These are phyloP conservation scores for Pyrrhoderma noxium DNA, from an alignment of 1,284 basidiomycete genomes.

Conservation along the genomic window DNA sequence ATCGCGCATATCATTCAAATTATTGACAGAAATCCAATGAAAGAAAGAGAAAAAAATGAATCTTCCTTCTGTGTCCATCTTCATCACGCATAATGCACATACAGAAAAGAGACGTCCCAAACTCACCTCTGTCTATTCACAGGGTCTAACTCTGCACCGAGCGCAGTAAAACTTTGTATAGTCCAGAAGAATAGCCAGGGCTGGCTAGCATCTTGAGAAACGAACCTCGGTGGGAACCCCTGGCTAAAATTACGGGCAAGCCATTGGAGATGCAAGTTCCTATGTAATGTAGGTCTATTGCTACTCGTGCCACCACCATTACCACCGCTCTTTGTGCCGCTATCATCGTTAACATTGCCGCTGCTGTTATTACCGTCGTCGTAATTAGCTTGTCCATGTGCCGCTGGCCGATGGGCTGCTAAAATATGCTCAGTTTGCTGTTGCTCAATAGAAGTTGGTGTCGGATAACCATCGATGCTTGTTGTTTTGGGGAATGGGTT, in stretches of 20 bases:
- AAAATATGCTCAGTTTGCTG: slow-evolving; percentile 62
- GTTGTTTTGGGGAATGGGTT: no score
- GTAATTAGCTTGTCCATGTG: no score
- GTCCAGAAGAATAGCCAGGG: slow-evolving; percentile 94
- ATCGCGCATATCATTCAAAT: no score
- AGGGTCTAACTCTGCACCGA: slow-evolving; percentile 75
- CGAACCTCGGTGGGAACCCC: slow-evolving; percentile 71
- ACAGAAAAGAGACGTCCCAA: neutral
- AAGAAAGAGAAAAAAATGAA: no score
- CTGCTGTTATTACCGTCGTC: no score
- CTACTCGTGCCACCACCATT: slow-evolving; percentile 18
- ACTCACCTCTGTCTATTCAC: slow-evolving; percentile 64
- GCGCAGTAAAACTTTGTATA: slow-evolving; percentile 68
- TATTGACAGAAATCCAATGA: no score
- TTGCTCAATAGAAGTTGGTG: slow-evolving; percentile 60
- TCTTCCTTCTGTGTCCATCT: no score
- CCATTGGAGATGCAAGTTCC: slow-evolving; percentile 59
- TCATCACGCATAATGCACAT: neutral
- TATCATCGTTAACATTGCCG: no score
- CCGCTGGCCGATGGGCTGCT: slow-evolving; percentile 34
- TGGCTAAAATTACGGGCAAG: slow-evolving; percentile 62
- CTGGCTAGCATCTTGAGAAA: slow-evolving; percentile 84
- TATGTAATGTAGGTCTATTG: slow-evolving; percentile 37
- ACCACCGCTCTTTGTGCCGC: no score
- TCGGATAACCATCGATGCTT: slow-evolving; percentile 45